Conservation (phyloP, 768 basidiomycete genomes). For the Solioccasus polychromus region DNA sequence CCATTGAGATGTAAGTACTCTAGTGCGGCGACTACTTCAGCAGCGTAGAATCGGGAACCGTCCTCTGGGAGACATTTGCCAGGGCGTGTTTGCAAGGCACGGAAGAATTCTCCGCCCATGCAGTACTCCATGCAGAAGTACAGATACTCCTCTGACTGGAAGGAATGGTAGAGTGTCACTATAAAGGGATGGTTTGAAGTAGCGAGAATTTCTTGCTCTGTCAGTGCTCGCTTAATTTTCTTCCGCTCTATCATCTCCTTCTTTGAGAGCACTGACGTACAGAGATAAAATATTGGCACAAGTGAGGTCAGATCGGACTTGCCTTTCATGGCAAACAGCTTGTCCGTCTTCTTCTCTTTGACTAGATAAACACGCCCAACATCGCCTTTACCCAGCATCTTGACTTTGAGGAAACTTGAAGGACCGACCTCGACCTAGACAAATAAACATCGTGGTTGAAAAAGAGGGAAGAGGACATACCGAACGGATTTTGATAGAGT, state of each 20-base stretch:
- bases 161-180: conserved; percentile 97
- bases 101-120: conserved; percentile 99
- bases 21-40: conserved; percentile 95
- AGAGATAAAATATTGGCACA: conserved; percentile 14
- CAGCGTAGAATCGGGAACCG: conserved; percentile 95
- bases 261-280: conserved; percentile 86
- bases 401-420: conserved; percentile 92
- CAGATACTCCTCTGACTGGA: conserved; percentile 96
- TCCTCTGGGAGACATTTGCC: conserved; percentile 98
- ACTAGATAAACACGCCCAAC: conserved; percentile 99
- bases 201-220: conserved; percentile 98
- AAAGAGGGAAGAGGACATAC: conserved; percentile 42
- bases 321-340: conserved; percentile 99
- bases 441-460: conserved; percentile 1
- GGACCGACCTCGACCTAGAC: conserved; percentile 89
- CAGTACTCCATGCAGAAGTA: conserved; percentile 99
- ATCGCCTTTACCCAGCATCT: conserved; percentile 98
- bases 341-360: conserved; percentile 94
- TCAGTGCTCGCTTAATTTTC: conserved; percentile 98
- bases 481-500: conserved; percentile 91
- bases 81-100: conserved; percentile 91
- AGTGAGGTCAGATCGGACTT: conserved; percentile 27
- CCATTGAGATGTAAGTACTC: conserved; percentile 99
- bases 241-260: conserved; percentile 99
- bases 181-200: conserved; percentile 99